These are phyloP conservation scores for Microdochium trichocladiopsis DNA, from an alignment of 2,329 filamentous ascomycete species.

Conservation along the genomic window DNA sequence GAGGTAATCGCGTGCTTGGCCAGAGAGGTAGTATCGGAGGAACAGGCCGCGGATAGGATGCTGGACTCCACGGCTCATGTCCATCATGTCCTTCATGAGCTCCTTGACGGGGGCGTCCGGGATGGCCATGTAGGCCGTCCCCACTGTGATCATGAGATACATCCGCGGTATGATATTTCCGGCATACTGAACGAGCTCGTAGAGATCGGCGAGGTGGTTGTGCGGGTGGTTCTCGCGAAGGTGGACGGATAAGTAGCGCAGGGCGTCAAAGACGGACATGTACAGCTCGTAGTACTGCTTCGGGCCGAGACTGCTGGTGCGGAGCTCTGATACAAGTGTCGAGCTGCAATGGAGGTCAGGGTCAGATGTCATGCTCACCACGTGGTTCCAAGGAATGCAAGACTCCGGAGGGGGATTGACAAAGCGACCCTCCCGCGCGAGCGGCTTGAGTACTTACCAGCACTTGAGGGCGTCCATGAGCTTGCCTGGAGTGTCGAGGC, in stretches of 20 bases:
- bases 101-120: conserved; percentile 98
- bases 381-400: conserved; percentile 3
- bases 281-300: conserved; percentile 99
- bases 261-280: conserved; percentile 97
- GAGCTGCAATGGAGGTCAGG: conserved; percentile 53
- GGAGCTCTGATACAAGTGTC: conserved; percentile 94
- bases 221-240: conserved; percentile 95
- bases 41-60: conserved; percentile 95
- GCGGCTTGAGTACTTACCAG: conserved; percentile 62
- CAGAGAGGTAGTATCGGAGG: conserved; percentile 90
- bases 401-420: not conserved
- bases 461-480: conserved; percentile 99
- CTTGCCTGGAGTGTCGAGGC: conserved; percentile 93
- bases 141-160: conserved; percentile 98
- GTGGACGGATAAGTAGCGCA: conserved; percentile 93
- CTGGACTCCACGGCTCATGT: conserved; percentile 97
- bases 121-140: conserved; percentile 98
- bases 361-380: conserved; percentile 16
- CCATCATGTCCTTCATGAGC: conserved; percentile 99
- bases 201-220: conserved; percentile 95
- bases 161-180: conserved; percentile 95
- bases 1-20: conserved; percentile 85
- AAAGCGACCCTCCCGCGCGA: not conserved
- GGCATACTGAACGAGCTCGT: conserved; percentile 96
- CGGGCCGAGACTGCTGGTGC: conserved; percentile 92